Base-by-base conservation (phyloP, 495 filamentous ascomycete genomes). In the Geoglossum glabrum region DNA sequence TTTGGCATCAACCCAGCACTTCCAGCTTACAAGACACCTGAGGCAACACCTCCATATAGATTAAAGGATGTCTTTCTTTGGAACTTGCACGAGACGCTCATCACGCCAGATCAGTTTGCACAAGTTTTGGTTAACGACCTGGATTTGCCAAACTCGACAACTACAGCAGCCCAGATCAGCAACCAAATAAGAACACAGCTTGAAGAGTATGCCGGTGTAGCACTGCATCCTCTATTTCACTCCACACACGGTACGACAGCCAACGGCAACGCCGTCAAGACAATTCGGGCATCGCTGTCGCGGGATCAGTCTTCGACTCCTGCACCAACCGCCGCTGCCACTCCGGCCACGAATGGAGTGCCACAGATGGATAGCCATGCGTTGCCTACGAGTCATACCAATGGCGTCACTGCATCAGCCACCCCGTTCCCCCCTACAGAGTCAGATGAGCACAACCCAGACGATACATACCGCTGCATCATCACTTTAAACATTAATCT, bases 101-200 rank as follows among this genome's bases (percentile, higher is more conserved):
- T 90, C 11, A 99, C 92, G 0, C 94, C 92, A 3, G 92, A 99
- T 65, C 83, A 90, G 62, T 99, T 97, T 69, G 93, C 92, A 4
- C 76, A 82, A 57, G 78, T 74, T n/a, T 83, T 96, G 60, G 88
- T 94, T 31, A 86, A 93, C 61, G 92, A 99, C 66, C 78, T 97
- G 52, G 93, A 99, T 65, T 80, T 99, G 45, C 90, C 93, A 8
- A 81, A 84, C 51, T 74, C 79, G 0, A 73, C 74, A 19, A 71
- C 75, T 21, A 74, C 85, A 59, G 82, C 83, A 9, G 71, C 78
- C 58, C 79, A 87, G 59, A 95, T 99, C 67, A 88, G 87, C 71
- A 86, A 81, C 57, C 87, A 95, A 66, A 96, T 99, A 62, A 81
- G 93, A 25, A 85, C 87, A 49, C 92, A 99, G 65, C 72, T 99